These are phyloP conservation scores for Exobasidium rhododendri DNA, from an alignment of 1,284 basidiomycete genomes.

Conservation along the genomic window DNA sequence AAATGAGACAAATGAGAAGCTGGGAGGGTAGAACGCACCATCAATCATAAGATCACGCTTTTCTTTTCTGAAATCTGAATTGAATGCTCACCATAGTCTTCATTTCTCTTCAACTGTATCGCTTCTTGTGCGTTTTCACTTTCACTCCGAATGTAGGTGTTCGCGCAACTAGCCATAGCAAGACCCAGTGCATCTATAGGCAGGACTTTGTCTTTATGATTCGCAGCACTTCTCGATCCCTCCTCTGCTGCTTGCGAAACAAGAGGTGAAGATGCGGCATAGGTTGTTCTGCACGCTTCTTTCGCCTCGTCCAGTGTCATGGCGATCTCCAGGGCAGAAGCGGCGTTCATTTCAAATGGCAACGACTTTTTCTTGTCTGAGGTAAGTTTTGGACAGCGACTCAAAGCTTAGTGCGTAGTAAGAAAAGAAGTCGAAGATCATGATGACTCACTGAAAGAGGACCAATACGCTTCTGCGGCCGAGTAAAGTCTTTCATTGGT, in stretches of 20 bases:
- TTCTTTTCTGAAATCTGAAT: too few species aligned
- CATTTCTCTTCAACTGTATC: neutral
- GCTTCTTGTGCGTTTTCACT: neutral
- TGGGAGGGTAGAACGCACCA: neutral
- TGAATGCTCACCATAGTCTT: neutral
- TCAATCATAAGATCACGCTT: neutral
- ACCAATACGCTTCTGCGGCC: conserved; percentile 10
- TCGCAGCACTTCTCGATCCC: neutral
- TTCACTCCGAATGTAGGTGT: neutral
- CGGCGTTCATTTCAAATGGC: conserved; percentile 3
- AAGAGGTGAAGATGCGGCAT: neutral
- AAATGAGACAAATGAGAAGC: conserved; percentile 6
- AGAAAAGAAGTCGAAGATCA: too few species aligned
- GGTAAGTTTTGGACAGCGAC: neutral
- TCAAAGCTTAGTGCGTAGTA: too few species aligned
- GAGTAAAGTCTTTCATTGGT: conserved; percentile 11
- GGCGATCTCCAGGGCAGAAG: conserved; percentile 1
- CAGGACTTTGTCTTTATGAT: conserved; percentile 8
- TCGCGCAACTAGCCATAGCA: conserved; percentile 5
- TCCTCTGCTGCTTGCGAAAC: conserved; percentile 3
- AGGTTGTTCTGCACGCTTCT: neutral
- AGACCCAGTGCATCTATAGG: conserved; percentile 7
- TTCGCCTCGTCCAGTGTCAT: conserved; percentile 9
- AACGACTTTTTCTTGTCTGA: conserved; percentile 7
- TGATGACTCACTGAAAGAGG: conserved; percentile 1